Percentiles rank a stretch among this genome's conserved stretches.
phyloP scores from a whole-genome alignment of 2,329 filamentous ascomycete species.

The Pyrenophora teres region DNA sequence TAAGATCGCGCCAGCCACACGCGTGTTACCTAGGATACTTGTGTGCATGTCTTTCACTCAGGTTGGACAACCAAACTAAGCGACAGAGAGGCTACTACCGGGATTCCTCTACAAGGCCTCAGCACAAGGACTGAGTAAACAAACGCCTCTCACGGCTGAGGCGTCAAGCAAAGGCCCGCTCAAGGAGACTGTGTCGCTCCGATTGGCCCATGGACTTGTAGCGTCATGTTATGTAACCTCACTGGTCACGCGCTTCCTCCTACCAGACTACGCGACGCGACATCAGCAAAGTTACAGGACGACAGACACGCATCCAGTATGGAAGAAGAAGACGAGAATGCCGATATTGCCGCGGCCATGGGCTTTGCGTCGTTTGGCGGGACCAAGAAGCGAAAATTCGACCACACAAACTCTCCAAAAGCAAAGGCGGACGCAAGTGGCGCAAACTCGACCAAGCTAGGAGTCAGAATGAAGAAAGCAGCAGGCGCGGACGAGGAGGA shows the following conservation, averaged over 20 bases:
- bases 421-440: constrained; percentile 34
- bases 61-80: neutral
- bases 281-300: neutral
- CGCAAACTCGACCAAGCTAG: constrained; percentile 44
- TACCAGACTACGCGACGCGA: neutral
- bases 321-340: constrained; percentile 52
- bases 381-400: constrained; percentile 70
- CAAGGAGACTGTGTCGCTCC: constrained; percentile 1
- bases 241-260: neutral
- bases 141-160: neutral
- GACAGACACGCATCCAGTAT: constrained; percentile 17
- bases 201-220: constrained; percentile 6
- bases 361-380: constrained; percentile 75
- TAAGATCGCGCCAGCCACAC: constrained; percentile 17
- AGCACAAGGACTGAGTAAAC: no score
- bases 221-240: constrained; percentile 3
- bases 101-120: neutral
- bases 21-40: neutral
- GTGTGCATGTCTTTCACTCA: neutral
- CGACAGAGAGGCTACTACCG: neutral
- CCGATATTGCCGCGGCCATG: constrained; percentile 69
- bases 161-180: neutral
- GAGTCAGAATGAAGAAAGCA: constrained; percentile 42
- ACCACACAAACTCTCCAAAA: constrained; percentile 60
- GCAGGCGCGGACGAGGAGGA: constrained; percentile 2